Evolutionary conservation across 2,329 filamentous ascomycete genomes (phyloP), one percentile per base, ranked within the genome.

Genomic region (Pestalotiopsis sp.): DNA sequence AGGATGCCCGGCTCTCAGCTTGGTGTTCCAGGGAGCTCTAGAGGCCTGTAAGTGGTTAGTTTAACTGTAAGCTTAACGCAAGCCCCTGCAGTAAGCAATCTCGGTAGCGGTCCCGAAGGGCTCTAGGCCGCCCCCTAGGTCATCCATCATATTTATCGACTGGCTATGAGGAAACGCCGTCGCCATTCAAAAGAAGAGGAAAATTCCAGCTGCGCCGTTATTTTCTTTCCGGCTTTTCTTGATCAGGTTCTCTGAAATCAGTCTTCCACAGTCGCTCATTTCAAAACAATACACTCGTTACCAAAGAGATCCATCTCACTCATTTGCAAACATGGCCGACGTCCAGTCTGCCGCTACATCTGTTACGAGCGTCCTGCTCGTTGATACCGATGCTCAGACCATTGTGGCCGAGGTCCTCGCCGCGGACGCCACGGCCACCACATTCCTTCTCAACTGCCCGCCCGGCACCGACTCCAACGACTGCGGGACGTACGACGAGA

Each of bases 361-460:
- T 23, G 14, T 67, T 12, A 67, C 65, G 20, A 67, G 36, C 17
- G 27, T 67, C 20, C 36, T 67, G 27, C 38, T 67, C 17, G 41
- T 52, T n/a, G 20, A 67, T 56, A 67, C 65, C 25, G 65, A 67
- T 23, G 6, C 52, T 4, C 52, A 67, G 27, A 49, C 52, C 14
- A 9, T 67, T 0, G 65, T 67, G 6, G 65, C 65, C 56, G 56
- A 67, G 13, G 65, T 67, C 11, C 65, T 67, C 9, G 65, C n/a
- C 9, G 65, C 65, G 17, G 65, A 67, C 52, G 31, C 65, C 14
- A 67, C 65, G 7, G 65, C 65, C 12, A 67, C 65, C 9, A 67
- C 65, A 14, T 67, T 67, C 56, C 65, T 67, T 23, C 65, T 67
- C 65, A 67, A 67, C 56, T 67, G 65, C 31, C 65, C 65, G 4